Evolutionary conservation across 768 basidiomycete genomes (phyloP).

Genomic region (Amanita molliuscula): DNA sequence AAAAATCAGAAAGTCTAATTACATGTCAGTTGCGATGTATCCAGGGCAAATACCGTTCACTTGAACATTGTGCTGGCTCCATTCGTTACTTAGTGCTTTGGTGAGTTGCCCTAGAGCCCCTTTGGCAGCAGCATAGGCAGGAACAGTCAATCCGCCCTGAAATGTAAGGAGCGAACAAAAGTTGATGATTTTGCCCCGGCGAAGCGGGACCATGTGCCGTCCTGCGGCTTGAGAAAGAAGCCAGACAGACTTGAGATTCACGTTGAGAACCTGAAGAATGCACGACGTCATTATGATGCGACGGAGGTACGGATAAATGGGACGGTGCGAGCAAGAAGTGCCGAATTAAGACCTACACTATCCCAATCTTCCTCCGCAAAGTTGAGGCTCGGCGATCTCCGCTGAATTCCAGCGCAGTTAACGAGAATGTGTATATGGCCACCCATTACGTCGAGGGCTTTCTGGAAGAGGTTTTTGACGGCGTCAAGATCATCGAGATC

Average conservation of each 20-base stretch:
- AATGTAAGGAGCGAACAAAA: constrained; percentile 53
- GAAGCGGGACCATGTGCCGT: constrained; percentile 73
- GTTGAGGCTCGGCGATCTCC: constrained; percentile 45
- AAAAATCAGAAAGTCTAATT: constrained; percentile 8
- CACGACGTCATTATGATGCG: constrained; percentile 7
- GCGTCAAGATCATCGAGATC: constrained; percentile 29
- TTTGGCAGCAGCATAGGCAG: constrained; percentile 89
- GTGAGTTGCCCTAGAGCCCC: constrained; percentile 80
- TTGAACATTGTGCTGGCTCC: constrained; percentile 68
- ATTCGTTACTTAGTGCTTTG: constrained; percentile 89
- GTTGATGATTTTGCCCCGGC: constrained; percentile 64
- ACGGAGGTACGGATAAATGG: constrained; percentile 1
- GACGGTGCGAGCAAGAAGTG: neutral
- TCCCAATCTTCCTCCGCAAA: constrained; percentile 65
- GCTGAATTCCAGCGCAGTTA: constrained; percentile 61
- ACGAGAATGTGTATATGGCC: constrained; percentile 49
- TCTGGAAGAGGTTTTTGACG: constrained; percentile 30
- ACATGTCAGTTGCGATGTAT: constrained; percentile 88
- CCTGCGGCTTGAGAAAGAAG: constrained; percentile 82
- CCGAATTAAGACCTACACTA: constrained; percentile 30
- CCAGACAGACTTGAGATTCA: constrained; percentile 85
- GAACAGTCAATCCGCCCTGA: constrained; percentile 64
- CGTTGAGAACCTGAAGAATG: constrained; percentile 55
- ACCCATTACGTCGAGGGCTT: constrained; percentile 28
- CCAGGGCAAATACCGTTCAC: constrained; percentile 86